Percentiles rank a stretch among this genome's conserved stretches.
These are phyloP conservation scores for Calonectria pteridis DNA, from an alignment of 2,329 filamentous ascomycete species.

Conservation along the genomic window DNA sequence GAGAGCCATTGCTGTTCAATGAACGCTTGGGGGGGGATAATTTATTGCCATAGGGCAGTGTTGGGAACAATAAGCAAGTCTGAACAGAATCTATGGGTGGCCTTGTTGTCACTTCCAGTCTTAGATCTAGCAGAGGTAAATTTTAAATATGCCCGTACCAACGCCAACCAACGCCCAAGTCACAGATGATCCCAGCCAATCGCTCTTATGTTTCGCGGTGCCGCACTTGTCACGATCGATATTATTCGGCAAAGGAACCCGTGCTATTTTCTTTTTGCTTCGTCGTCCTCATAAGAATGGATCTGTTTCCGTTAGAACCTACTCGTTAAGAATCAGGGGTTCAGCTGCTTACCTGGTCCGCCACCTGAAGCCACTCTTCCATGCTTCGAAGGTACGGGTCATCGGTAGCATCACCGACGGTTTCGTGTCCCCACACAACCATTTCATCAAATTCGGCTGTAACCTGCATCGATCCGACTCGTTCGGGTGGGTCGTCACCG, in stretches of 20 bases:
- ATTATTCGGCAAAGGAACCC: no score
- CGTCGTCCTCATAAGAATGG: constrained; percentile 32
- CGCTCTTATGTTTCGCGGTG: neutral
- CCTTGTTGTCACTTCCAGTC: neutral
- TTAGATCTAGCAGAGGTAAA: neutral
- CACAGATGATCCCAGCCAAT: neutral
- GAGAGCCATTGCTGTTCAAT: neutral
- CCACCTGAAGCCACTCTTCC: constrained; percentile 83
- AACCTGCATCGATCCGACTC: constrained; percentile 68
- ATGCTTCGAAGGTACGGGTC: constrained; percentile 82
- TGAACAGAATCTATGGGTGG: neutral
- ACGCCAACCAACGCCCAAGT: neutral
- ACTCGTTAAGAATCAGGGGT: neutral
- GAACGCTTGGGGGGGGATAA: no score
- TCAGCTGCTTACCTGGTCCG: constrained; percentile 70
- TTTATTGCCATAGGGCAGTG: neutral
- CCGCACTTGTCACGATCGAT: neutral
- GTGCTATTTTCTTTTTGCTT: neutral
- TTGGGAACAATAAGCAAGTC: neutral
- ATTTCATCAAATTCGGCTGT: constrained; percentile 79
- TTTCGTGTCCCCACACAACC: constrained; percentile 88
- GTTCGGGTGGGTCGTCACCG: constrained; percentile 55
- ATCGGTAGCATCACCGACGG: constrained; percentile 67
- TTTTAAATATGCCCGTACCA: neutral
- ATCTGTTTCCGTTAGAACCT: constrained; percentile 35